Conservation (phyloP, 2,329 filamentous ascomycete genomes). For the Metarhizium robertsii region DNA sequence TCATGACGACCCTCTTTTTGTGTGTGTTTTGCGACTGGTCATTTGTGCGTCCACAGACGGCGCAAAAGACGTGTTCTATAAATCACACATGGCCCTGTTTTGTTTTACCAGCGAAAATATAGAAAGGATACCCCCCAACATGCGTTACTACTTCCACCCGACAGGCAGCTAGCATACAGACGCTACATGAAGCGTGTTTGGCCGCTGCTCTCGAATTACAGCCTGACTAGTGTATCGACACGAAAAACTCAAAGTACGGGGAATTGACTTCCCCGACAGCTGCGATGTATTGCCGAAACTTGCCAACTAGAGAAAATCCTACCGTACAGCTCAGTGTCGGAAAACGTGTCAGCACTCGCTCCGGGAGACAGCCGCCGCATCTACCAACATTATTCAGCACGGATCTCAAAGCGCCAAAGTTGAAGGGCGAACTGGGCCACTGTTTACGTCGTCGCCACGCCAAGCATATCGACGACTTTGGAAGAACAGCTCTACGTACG, state of each 20-base stretch:
- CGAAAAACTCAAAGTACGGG: too few species aligned
- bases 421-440: background rate
- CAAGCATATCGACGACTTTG: background rate
- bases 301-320: too few species aligned
- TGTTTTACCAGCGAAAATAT: background rate
- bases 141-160: background rate
- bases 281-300: too few species aligned
- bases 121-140: conserved; percentile 5
- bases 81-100: background rate
- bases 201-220: background rate
- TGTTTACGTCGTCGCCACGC: background rate
- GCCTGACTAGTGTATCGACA: too few species aligned
- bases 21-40: background rate
- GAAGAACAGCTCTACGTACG: background rate
- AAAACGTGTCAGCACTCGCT: too few species aligned
- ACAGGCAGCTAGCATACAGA: background rate
- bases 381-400: too few species aligned
- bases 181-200: background rate
- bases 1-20: background rate
- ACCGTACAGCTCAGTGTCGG: too few species aligned
- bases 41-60: background rate
- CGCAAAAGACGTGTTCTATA: background rate
- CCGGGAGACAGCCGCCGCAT: too few species aligned
- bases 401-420: background rate
- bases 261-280: too few species aligned